Percentiles rank a stretch among this genome's conserved stretches.
Conservation (phyloP, 345 rosid species). For the Eutrema japonicum region DNA sequence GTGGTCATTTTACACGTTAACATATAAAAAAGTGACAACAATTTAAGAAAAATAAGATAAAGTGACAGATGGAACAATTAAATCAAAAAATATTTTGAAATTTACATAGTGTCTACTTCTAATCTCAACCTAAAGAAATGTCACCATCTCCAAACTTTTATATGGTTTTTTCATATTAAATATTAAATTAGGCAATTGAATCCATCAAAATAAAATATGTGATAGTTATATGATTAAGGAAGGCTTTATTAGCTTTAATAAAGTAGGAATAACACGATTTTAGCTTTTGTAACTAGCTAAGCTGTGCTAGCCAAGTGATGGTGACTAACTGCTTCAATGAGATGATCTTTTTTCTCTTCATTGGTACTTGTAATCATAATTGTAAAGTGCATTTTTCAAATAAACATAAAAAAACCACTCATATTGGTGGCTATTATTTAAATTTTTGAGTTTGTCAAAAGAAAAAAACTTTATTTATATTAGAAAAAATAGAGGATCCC, state of each 20-base stretch:
- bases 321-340: constrained; percentile 43
- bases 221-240: constrained; percentile 38
- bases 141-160: constrained; percentile 7
- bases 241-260: constrained; percentile 38
- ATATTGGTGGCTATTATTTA: constrained; percentile 39
- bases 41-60: too few species aligned
- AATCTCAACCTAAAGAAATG: constrained; percentile 24
- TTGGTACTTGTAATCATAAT: constrained; percentile 45
- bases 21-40: too few species aligned
- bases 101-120: background rate
- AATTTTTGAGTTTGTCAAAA: constrained; percentile 33
- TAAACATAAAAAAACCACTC: constrained; percentile 30
- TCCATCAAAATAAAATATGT: constrained; percentile 36
- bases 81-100: background rate
- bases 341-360: constrained; percentile 25
- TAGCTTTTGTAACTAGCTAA: constrained; percentile 39
- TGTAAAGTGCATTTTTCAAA: constrained; percentile 42
- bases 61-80: too few species aligned
- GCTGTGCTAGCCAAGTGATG: constrained; percentile 37
- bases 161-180: background rate
- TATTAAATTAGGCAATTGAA: constrained; percentile 31
- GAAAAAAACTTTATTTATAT: constrained; percentile 7
- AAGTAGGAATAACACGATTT: constrained; percentile 38
- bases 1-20: too few species aligned
- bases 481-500: constrained; percentile 35